Conservation (phyloP, 345 rosid genomes). For the Salix arbutifolia region DNA sequence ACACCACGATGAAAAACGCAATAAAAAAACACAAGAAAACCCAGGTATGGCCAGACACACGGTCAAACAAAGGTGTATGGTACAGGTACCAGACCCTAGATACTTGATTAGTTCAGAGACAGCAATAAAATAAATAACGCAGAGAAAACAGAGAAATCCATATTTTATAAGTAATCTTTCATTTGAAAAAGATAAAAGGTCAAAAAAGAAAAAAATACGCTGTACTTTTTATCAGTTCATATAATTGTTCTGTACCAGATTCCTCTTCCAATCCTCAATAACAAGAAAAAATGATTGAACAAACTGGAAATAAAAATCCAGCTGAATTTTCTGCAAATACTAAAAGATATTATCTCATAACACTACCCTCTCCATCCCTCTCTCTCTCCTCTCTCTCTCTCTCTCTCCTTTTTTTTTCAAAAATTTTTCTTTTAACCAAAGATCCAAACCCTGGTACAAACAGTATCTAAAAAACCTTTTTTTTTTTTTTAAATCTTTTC, state of each 20-base stretch:
- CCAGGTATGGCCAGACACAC: background rate
- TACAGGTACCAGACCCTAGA: background rate
- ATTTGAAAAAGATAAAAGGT: background rate
- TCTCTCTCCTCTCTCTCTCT: background rate
- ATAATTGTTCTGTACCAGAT: background rate
- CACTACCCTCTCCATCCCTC: background rate
- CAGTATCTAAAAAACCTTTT: slow-evolving; percentile 1
- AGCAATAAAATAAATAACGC: background rate
- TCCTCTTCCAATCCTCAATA: background rate
- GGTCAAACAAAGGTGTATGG: background rate
- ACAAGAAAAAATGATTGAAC: background rate
- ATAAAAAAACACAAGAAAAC: no score
- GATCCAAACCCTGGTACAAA: slow-evolving; percentile 11
- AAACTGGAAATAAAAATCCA: background rate
- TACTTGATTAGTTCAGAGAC: background rate
- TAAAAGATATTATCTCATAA: background rate
- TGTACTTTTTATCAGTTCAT: background rate
- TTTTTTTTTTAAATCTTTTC: slow-evolving; percentile 1
- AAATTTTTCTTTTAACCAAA: background rate
- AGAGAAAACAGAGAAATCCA: background rate
- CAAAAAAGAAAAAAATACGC: background rate
- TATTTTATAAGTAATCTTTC: background rate
- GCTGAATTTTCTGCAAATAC: background rate
- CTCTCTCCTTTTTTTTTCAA: background rate
- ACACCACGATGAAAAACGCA: no score